These are phyloP conservation scores for Amanita molliuscula DNA, from an alignment of 768 basidiomycete genomes.

Conservation along the genomic window DNA sequence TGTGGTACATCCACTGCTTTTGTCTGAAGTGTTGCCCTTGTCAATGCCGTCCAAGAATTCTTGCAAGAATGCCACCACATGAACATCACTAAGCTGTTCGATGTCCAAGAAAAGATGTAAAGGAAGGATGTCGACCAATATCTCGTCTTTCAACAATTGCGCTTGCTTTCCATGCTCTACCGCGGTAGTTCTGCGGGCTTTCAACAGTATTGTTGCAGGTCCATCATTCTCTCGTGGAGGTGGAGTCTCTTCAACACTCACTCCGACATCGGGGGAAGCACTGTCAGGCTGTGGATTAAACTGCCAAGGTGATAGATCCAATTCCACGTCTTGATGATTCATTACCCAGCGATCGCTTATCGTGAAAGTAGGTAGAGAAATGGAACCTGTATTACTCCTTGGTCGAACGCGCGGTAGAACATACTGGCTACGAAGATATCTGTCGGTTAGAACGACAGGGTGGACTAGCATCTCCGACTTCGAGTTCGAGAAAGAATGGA, in stretches of 20 bases:
- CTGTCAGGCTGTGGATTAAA: slow-evolving; percentile 21
- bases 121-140: not conserved
- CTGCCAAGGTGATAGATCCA: slow-evolving; percentile 57
- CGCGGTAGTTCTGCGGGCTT: not conserved
- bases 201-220: not conserved
- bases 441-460: slow-evolving; percentile 71
- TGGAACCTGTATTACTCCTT: slow-evolving; percentile 11
- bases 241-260: slow-evolving; percentile 7
- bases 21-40: not conserved
- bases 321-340: slow-evolving; percentile 27
- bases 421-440: slow-evolving; percentile 53
- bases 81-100: slow-evolving; percentile 26
- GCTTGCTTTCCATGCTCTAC: not conserved
- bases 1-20: not conserved
- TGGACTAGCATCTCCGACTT: slow-evolving; percentile 25
- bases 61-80: slow-evolving; percentile 38
- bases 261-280: not conserved
- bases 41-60: slow-evolving; percentile 15
- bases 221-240: not conserved
- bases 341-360: slow-evolving; percentile 53
- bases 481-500: not conserved
- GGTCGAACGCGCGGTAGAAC: slow-evolving; percentile 27
- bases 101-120: slow-evolving; percentile 2
- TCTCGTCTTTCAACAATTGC: not conserved
- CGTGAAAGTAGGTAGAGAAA: slow-evolving; percentile 43